A percentile compares a stretch with the other conserved stretches of the same genome.
phyloP scores from a whole-genome alignment of 805 yeast genomes.

The Nakazawaea siamensis region DNA sequence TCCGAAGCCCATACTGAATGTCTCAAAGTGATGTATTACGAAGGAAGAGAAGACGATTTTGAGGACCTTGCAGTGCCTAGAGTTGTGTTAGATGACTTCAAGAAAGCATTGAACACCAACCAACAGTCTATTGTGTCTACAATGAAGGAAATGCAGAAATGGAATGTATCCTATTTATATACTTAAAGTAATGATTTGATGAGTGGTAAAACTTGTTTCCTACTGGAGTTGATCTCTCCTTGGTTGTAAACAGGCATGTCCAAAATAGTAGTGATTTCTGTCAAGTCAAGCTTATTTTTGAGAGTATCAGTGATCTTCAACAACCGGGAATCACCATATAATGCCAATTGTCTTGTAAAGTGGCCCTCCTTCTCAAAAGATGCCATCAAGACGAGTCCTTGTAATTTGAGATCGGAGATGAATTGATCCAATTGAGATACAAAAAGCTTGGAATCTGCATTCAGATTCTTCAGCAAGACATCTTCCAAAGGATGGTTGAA shows the following conservation, averaged over 20 bases:
- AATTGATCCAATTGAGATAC: conserved; percentile 13
- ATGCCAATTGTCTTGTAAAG: conserved; percentile 37
- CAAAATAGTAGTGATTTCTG: conserved; percentile 7
- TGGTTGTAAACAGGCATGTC: conserved; percentile 32
- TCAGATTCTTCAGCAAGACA: conserved; percentile 30
- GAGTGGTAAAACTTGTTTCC: conserved; percentile 83
- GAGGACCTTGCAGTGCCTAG: conserved; percentile 28
- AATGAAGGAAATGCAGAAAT: conserved; percentile 16
- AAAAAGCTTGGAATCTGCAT: too few relatives aligned
- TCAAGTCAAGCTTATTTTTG: conserved; percentile 20
- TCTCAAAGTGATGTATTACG: conserved; percentile 38
- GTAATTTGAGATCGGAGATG: conserved; percentile 25
- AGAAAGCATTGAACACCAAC: conserved; percentile 16
- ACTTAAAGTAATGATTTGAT: conserved; percentile 15
- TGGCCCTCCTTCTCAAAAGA: conserved; percentile 23
- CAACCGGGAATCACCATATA: too few relatives aligned
- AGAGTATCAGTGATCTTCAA: too few relatives aligned
- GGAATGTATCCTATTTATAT: conserved; percentile 22
- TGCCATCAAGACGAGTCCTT: conserved; percentile 40
- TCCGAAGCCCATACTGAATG: conserved; percentile 16
- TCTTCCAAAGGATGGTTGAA: conserved; percentile 56
- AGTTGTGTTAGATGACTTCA: conserved; percentile 23
- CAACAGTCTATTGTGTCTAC: conserved; percentile 27
- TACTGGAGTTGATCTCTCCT: conserved; percentile 50
- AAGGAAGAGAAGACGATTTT: conserved; percentile 25